phyloP scores from a whole-genome alignment of 495 filamentous ascomycete genomes.

The Penicillium parvum region DNA sequence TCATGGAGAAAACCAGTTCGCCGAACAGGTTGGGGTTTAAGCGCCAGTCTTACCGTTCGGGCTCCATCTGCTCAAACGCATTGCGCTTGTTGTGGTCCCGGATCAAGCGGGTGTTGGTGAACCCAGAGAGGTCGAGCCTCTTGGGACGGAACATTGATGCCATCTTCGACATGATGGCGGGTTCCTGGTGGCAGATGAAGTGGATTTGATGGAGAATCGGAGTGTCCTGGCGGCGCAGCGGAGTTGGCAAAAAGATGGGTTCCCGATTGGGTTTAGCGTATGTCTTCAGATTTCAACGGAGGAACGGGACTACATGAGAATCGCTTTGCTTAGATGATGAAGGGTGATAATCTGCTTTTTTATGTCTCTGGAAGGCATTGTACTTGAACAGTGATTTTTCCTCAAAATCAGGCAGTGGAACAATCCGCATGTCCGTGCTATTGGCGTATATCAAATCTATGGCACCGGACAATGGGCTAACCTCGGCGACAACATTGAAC shows the following conservation, averaged over 20 bases:
- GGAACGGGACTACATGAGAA: background rate
- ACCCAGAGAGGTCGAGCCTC: constrained; percentile 81
- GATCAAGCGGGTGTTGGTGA: constrained; percentile 75
- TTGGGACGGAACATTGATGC: constrained; percentile 74
- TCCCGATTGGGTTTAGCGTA: constrained; percentile 35
- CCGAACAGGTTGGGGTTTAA: too few relatives aligned
- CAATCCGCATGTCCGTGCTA: too few relatives aligned
- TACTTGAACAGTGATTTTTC: too few relatives aligned
- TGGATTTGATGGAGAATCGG: constrained; percentile 7
- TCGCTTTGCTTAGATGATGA: background rate
- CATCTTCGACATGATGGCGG: constrained; percentile 23
- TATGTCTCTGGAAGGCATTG: too few relatives aligned
- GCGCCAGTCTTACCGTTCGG: constrained; percentile 62
- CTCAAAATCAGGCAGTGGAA: too few relatives aligned
- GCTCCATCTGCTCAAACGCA: constrained; percentile 78
- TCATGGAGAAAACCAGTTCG: too few relatives aligned
- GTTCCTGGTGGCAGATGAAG: background rate
- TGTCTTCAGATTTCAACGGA: constrained; percentile 10
- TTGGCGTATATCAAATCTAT: too few relatives aligned
- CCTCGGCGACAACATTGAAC: too few relatives aligned
- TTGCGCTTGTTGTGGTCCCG: constrained; percentile 95
- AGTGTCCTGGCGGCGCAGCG: constrained; percentile 14
- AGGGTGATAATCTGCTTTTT: background rate
- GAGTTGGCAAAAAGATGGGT: constrained; percentile 23
- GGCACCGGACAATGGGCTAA: too few relatives aligned